These are phyloP conservation scores for Letharia columbiana DNA, from an alignment of 495 filamentous ascomycete genomes.

Conservation along the genomic window DNA sequence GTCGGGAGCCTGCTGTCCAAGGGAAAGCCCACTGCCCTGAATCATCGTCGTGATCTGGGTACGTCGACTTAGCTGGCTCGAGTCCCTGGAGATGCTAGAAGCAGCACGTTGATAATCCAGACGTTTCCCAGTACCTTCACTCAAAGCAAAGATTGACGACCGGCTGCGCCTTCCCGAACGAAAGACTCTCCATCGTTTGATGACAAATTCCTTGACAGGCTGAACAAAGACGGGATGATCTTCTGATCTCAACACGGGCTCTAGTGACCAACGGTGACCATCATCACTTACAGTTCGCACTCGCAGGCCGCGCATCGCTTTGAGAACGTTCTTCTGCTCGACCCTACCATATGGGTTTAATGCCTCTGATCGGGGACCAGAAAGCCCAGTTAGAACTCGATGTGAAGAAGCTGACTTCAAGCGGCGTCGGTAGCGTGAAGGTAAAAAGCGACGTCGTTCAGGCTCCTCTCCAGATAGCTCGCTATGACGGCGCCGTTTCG, in stretches of 20 bases:
- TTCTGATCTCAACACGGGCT: neutral
- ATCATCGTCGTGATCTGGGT: neutral
- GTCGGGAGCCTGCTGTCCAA: neutral
- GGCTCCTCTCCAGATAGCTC: neutral
- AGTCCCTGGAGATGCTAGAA: conserved; percentile 3
- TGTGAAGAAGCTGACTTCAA: neutral
- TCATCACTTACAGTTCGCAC: neutral
- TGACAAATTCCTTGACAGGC: conserved; percentile 3
- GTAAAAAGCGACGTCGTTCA: neutral
- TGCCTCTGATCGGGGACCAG: neutral
- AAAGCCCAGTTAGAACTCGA: neutral
- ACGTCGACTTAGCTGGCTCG: neutral
- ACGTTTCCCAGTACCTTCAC: neutral
- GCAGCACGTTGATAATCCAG: neutral
- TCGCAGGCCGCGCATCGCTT: neutral
- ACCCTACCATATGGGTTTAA: no score
- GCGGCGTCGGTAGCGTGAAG: neutral
- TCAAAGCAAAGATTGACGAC: neutral
- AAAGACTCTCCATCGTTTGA: neutral
- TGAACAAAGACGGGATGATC: neutral
- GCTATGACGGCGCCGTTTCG: neutral
- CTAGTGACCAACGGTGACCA: neutral
- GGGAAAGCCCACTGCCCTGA: neutral
- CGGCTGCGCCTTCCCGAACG: neutral
- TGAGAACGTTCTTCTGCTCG: neutral